Conservation (phyloP, 495 filamentous ascomycete genomes). For the Letharia lupina region DNA sequence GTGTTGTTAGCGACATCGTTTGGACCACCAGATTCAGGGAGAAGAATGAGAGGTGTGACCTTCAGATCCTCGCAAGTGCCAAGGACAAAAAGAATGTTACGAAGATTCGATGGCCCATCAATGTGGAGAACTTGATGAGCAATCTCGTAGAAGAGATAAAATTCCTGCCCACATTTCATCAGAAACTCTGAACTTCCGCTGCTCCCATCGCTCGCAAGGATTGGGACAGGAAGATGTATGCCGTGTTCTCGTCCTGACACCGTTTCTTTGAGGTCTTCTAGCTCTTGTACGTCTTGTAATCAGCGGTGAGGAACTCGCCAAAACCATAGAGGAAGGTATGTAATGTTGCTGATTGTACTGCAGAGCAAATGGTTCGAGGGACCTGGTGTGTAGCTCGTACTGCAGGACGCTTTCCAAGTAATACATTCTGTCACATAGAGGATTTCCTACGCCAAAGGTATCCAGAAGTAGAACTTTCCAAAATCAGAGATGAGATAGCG, state of each 20-base stretch:
- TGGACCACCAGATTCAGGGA: background rate
- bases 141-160: background rate
- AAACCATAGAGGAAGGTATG: background rate
- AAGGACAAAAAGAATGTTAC: background rate
- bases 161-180: background rate
- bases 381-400: too few relatives aligned
- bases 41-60: background rate
- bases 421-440: background rate
- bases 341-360: background rate
- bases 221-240: background rate
- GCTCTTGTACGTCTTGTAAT: background rate
- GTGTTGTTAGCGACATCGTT: background rate
- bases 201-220: background rate
- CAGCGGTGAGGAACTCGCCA: background rate
- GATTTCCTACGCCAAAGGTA: background rate
- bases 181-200: background rate
- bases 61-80: background rate
- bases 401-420: background rate
- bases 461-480: background rate
- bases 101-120: background rate
- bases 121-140: background rate
- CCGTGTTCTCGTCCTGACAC: background rate
- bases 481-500: background rate
- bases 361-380: too few relatives aligned
- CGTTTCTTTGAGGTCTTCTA: background rate